These are phyloP conservation scores for Tarenaya hassleriana DNA, from an alignment of 345 rosid genomes.

Conservation along the genomic window DNA sequence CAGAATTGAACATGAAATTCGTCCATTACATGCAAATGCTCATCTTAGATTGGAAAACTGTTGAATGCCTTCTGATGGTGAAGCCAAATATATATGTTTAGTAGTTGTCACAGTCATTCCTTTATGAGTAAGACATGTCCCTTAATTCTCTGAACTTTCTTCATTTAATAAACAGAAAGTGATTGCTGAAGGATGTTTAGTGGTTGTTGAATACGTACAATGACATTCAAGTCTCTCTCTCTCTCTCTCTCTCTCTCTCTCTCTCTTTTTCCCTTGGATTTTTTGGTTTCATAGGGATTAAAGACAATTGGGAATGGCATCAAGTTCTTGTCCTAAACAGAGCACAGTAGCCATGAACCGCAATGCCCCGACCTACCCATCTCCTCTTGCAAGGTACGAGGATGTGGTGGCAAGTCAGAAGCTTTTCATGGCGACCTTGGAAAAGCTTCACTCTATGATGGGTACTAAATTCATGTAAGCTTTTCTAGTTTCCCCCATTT, in stretches of 20 bases:
- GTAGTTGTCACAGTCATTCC: too few relatives aligned
- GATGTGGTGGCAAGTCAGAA: slow-evolving; percentile 50
- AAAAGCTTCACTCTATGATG: slow-evolving; percentile 73
- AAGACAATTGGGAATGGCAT: slow-evolving; percentile 56
- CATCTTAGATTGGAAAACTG: too few relatives aligned
- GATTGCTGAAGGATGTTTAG: too few relatives aligned
- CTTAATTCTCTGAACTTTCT: slow-evolving; percentile 22
- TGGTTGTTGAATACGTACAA: slow-evolving; percentile 9
- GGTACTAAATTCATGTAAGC: slow-evolving; percentile 88
- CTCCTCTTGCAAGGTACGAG: slow-evolving; percentile 64
- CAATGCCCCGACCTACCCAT: slow-evolving; percentile 39
- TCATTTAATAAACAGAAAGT: slow-evolving; percentile 21
- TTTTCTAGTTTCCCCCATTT: slow-evolving; percentile 1
- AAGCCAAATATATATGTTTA: too few relatives aligned
- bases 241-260: too few relatives aligned
- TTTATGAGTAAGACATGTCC: too few relatives aligned
- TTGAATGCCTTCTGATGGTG: too few relatives aligned
- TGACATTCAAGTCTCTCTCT: slow-evolving; percentile 15
- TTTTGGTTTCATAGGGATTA: slow-evolving; percentile 12
- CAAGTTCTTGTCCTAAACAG: slow-evolving; percentile 72
- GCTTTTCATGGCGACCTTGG: slow-evolving; percentile 66
- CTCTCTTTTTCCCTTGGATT: neutral
- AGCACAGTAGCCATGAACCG: slow-evolving; percentile 44
- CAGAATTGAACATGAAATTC: too few relatives aligned
- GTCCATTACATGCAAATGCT: too few relatives aligned